Evolutionary conservation across 129 eudicot genomes (phyloP), one percentile per base, ranked within the genome.

Genomic region (Flaveria brownii): DNA sequence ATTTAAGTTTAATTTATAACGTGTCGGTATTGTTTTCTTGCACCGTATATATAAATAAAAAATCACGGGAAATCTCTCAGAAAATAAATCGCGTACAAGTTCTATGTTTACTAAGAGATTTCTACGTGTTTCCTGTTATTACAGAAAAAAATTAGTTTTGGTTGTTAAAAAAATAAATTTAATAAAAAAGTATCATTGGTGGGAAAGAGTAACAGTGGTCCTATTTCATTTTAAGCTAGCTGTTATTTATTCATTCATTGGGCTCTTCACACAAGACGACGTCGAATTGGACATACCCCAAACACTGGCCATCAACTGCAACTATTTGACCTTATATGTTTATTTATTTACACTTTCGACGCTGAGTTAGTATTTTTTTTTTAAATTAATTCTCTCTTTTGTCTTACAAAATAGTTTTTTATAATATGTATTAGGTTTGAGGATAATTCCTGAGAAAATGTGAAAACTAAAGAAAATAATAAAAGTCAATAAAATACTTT

Each of bases 211-310:
- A 52, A 39, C 42, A 83, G 88, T 84, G 86, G 88, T 87, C 88
- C 88, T 71, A 22, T 33, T 61, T 9, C 63, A 10, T 12, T 39
- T 59, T 30, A 8, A 17, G 11, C 12, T 73, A 9, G 6, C 56
- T 69, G 82, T 77, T 71, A 79, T 66, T 56, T 79, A 73, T 79
- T 47, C 73, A 4, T 79, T 72, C 52, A 72, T 79, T 81, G 86
- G 86, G 90, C 82, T 87, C 84, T 77, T 76, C 71, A 50, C 28
- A 73, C 85, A 52, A 72, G 55, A 78, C 80, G 82, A 81, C 82
- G 76, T 66, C 66, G 61, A 78, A 75, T 81, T 87, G 76, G 84
- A 81, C 88, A 84, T 75, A 78, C 70, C 61, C 12, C 54, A 11
- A 36, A 20, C 60, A 74, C 75, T 50, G 23, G 25, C 64, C 55